Evolutionary conservation across 768 basidiomycete species (phyloP).

Genomic region (Cystobasidium onofrii): DNA sequence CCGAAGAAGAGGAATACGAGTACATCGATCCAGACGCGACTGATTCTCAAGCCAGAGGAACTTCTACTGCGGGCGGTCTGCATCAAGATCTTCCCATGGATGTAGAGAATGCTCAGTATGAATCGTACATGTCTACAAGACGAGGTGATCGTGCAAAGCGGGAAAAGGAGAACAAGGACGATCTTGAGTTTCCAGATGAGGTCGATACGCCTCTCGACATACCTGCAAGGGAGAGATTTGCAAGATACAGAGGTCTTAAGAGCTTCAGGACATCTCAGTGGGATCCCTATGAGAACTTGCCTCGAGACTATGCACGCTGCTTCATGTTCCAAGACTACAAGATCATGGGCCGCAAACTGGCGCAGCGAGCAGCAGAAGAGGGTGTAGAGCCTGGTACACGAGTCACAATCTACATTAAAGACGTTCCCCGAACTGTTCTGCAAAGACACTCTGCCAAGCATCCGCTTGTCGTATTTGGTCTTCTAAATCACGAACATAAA

Average conservation of each 20-base stretch:
- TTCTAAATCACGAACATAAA: constrained; percentile 94
- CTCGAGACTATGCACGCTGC: constrained; percentile 83
- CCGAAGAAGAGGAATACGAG: constrained; percentile 45
- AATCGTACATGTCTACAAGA: constrained; percentile 44
- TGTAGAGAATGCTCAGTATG: constrained; percentile 38
- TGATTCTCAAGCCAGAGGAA: constrained; percentile 15
- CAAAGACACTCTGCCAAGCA: constrained; percentile 43
- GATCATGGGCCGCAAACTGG: constrained; percentile 64
- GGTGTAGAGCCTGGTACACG: constrained; percentile 72
- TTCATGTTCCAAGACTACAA: constrained; percentile 96
- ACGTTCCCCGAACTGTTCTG: constrained; percentile 61
- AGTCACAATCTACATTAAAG: constrained; percentile 66
- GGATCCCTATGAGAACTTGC: constrained; percentile 95
- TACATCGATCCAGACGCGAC: constrained; percentile 11
- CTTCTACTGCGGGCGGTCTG: not conserved
- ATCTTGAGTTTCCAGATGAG: constrained; percentile 88
- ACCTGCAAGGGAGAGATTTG: constrained; percentile 72
- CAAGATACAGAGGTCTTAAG: constrained; percentile 79
- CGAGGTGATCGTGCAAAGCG: constrained; percentile 45
- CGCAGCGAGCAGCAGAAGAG: constrained; percentile 60
- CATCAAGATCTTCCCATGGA: constrained; percentile 31
- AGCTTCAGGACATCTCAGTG: constrained; percentile 93
- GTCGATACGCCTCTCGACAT: constrained; percentile 84
- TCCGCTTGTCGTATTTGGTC: constrained; percentile 65
- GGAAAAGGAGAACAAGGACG: constrained; percentile 67